These are phyloP conservation scores for Isabelozyma heimii DNA, from an alignment of 805 yeast species.

Conservation along the genomic window DNA sequence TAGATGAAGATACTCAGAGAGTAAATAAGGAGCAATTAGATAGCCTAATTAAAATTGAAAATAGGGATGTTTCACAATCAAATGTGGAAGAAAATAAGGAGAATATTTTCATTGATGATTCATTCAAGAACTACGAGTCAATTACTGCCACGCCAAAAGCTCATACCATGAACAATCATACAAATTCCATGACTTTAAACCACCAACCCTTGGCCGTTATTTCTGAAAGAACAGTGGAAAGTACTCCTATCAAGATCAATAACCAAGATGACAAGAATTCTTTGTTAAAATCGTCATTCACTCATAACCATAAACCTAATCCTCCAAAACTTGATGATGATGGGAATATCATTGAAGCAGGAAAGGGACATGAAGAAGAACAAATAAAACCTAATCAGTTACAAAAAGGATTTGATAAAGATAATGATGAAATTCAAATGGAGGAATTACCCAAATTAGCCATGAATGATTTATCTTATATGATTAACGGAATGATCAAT, in stretches of 20 bases:
- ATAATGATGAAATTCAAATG: conserved; percentile 8
- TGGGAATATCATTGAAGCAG: conserved; percentile 20
- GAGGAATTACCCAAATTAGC: conserved; percentile 17
- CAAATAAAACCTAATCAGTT: not conserved
- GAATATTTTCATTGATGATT: conserved; percentile 40
- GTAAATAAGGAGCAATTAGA: conserved; percentile 35
- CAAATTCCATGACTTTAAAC: conserved; percentile 24
- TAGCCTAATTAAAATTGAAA: conserved; percentile 20
- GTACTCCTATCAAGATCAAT: conserved; percentile 17
- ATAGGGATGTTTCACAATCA: not conserved
- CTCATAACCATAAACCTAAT: conserved; percentile 20
- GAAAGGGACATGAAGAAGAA: not conserved
- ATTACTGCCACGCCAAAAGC: not conserved
- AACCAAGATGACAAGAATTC: conserved; percentile 1
- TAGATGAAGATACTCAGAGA: conserved; percentile 30
- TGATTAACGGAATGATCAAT: conserved; percentile 41
- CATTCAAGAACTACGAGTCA: conserved; percentile 19
- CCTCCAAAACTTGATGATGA: conserved; percentile 33
- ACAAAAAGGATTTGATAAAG: conserved; percentile 14
- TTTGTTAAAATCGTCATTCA: conserved; percentile 1
- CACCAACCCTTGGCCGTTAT: conserved; percentile 30
- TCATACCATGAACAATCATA: not conserved
- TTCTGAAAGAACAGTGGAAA: conserved; percentile 29
- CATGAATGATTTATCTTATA: conserved; percentile 30
- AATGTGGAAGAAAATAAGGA: conserved; percentile 45